A percentile compares a stretch with the other conserved stretches of the same genome.
phyloP scores from a whole-genome alignment of 495 filamentous ascomycete genomes.

The Neurospora discreta region DNA sequence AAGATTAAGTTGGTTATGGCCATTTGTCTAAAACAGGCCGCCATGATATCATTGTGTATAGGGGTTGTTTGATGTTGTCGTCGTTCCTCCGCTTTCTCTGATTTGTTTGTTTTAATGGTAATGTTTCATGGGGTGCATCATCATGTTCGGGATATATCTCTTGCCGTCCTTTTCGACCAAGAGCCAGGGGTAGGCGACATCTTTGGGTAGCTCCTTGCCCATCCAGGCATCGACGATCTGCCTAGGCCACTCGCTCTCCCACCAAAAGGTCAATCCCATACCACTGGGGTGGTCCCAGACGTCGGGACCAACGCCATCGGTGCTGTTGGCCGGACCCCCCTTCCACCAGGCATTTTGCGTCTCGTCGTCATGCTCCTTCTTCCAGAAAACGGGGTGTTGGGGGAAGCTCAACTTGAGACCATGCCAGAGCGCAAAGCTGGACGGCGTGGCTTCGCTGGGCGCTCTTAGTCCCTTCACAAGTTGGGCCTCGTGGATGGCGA shows the following conservation, averaged over 20 bases:
- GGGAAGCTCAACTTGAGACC: conserved; percentile 30
- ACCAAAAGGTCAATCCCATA: conserved; percentile 21
- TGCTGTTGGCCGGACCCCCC: conserved; percentile 20
- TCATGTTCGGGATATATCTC: conserved; percentile 19
- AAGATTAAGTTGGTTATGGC: background rate
- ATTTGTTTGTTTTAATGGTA: background rate
- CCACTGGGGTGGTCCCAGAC: conserved; percentile 14
- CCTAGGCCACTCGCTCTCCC: conserved; percentile 20
- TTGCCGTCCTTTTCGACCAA: conserved; percentile 12
- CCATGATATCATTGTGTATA: background rate
- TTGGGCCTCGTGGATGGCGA: conserved; percentile 23
- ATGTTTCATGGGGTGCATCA: conserved; percentile 25
- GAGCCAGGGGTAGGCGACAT: conserved; percentile 13
- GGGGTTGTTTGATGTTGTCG: background rate
- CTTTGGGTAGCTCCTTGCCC: conserved; percentile 5
- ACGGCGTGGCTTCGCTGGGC: conserved; percentile 27
- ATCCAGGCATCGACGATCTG: conserved; percentile 16
- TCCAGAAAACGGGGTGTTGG: conserved; percentile 24
- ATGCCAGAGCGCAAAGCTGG: conserved; percentile 31
- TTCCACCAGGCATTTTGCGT: conserved; percentile 20
- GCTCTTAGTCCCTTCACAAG: conserved; percentile 14
- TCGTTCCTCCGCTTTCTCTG: background rate
- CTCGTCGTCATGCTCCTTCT: conserved; percentile 9
- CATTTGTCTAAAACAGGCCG: background rate
- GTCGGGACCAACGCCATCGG: conserved; percentile 16